phyloP scores from a whole-genome alignment of 139 green algal species.

The Tetradesmus lagerheimii region DNA sequence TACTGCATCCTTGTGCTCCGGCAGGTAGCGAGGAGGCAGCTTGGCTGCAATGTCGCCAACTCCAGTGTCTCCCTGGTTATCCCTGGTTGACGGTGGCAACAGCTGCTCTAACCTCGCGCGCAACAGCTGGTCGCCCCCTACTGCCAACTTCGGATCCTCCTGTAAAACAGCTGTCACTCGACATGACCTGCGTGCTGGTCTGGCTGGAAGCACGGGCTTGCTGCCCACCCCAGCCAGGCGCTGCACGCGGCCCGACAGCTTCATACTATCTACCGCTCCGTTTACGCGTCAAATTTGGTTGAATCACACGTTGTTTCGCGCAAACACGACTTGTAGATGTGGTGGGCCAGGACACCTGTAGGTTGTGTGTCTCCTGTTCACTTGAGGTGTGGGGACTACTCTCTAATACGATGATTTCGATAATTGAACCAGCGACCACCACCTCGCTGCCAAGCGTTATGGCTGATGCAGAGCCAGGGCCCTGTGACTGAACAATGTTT shows the following conservation, averaged over 20 bases:
- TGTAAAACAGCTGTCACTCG: constrained; percentile 1
- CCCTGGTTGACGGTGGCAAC: constrained; percentile 1
- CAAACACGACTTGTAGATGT: not conserved
- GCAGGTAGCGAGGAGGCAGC: not conserved
- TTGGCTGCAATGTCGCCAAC: not conserved
- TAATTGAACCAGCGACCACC: not conserved
- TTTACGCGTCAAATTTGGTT: not conserved
- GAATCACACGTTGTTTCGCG: not conserved
- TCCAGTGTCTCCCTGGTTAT: not conserved
- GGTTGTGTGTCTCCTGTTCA: not conserved
- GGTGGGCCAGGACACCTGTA: not conserved
- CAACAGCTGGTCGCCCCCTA: not conserved
- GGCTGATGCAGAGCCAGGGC: not conserved
- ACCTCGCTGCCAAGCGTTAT: not conserved
- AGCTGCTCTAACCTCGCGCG: not conserved
- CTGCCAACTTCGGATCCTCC: not conserved
- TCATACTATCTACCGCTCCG: not conserved
- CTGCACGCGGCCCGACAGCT: not conserved
- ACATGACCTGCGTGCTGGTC: not conserved
- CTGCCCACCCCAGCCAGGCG: not conserved
- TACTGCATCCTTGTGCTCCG: not conserved
- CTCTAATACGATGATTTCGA: not conserved
- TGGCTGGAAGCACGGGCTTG: not conserved
- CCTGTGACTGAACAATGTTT: not conserved
- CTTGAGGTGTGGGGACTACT: not conserved